Percentiles rank a stretch among this genome's conserved stretches.
These are phyloP conservation scores for Tolypocladium album DNA, from an alignment of 2,329 filamentous ascomycete species.

Conservation along the genomic window DNA sequence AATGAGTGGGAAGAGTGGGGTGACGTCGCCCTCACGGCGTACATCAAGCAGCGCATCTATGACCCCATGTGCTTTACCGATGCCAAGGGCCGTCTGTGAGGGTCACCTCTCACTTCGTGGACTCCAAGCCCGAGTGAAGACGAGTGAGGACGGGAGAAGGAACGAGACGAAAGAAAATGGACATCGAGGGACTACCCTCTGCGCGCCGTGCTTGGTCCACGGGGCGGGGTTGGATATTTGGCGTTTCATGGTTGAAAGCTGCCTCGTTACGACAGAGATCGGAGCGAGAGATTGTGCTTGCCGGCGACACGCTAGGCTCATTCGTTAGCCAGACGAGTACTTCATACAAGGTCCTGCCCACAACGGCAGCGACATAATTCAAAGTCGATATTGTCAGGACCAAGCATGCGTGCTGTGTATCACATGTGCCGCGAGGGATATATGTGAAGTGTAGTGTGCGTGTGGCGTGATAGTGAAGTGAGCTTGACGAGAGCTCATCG, in stretches of 20 bases:
- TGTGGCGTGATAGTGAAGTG: background rate
- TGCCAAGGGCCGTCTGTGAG: constrained; percentile 20
- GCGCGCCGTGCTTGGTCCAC: background rate
- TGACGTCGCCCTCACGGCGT: constrained; percentile 48
- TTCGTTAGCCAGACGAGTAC: constrained; percentile 1
- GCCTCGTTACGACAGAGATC: background rate
- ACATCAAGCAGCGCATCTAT: constrained; percentile 50
- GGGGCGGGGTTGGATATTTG: background rate
- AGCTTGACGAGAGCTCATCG: background rate
- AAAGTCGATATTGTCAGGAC: background rate
- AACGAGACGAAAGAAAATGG: background rate
- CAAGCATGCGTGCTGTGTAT: background rate
- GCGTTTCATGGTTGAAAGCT: constrained; percentile 1
- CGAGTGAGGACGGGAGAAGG: background rate
- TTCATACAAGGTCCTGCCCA: background rate
- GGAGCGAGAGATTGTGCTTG: background rate
- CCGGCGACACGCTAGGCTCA: background rate
- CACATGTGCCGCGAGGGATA: too few species aligned
- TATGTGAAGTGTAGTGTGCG: background rate
- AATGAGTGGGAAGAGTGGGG: constrained; percentile 64
- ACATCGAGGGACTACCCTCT: background rate
- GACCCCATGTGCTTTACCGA: constrained; percentile 39
- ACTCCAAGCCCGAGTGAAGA: background rate
- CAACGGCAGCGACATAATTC: background rate
- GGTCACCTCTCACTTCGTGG: background rate